Base-by-base conservation (phyloP, 768 basidiomycete species). In the Butyriboletus loyo region DNA sequence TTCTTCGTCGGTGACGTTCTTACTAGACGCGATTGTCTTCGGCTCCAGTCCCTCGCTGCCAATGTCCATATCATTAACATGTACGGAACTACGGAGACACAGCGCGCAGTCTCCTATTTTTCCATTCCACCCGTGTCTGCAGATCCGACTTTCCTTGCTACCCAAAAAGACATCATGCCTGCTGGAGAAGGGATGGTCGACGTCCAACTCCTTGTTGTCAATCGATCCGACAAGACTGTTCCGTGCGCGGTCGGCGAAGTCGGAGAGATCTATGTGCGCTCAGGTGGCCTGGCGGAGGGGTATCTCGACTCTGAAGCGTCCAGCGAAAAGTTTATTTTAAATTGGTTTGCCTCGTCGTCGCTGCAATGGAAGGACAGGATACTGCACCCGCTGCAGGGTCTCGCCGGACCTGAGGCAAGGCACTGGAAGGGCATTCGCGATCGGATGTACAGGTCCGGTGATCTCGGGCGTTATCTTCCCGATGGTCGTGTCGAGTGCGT, bases 1-100 rank as follows among this genome's bases (percentile, higher is more conserved):
- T 98, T 99, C 77, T 98, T 99, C 67, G 97, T 99, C 40, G 97
- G 97, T n/a, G 97, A 99, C 66, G 85, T 98, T 38, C 84, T 99
- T 50, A 98, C 97, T 55, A 99, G 98, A 72, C 89, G 97, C 39
- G 97, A 99, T 69, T 98, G 96, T 64, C 82, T 89, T 37, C 89
- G 97, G 32, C 80, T 99, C 3, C 97, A 99, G 68, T 79, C 89
- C 2, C 85, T 99, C 43, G 97, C 96, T 2, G 75, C 84, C 13
- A 97, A 98, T 61, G 93, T 95, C 14, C 78, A 85, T 31, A 98
- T 99, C 66, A 86, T 98, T 71, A 99, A 99, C 77, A 99, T 99
- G 97, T 99, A 98, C 69, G 97, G 97, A 15, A 98, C 97, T 7
- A 99, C 97, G 21, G 97, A 99, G 73, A 98, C 97, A 8, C 97